phyloP scores from a whole-genome alignment of 2,329 filamentous ascomycete species.

The Trichoderma breve region DNA sequence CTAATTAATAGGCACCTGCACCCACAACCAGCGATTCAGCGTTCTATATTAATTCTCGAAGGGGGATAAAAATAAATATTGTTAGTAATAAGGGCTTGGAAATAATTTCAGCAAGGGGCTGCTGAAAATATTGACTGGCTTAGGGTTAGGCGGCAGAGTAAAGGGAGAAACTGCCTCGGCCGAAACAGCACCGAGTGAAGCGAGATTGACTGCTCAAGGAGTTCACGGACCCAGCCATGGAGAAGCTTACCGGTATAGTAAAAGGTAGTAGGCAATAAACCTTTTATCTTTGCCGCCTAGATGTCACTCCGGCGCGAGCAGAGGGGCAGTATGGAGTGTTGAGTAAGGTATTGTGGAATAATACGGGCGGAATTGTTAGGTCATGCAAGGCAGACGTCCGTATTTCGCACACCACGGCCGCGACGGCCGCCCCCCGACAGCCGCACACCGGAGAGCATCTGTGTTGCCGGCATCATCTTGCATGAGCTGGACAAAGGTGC shows the following conservation, averaged over 20 bases:
- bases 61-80: not conserved
- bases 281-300: not conserved
- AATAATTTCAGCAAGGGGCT: not conserved
- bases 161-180: not conserved
- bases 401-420: not conserved
- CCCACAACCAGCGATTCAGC: not conserved
- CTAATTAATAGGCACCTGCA: not conserved
- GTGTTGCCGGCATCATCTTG: not conserved
- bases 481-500: not conserved
- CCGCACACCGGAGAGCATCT: not conserved
- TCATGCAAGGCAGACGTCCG: not conserved
- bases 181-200: not conserved
- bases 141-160: not conserved
- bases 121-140: not conserved
- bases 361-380: not conserved
- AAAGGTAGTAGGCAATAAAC: not conserved
- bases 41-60: not conserved
- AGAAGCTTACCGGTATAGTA: not conserved
- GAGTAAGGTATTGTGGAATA: not conserved
- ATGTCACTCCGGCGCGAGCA: not conserved
- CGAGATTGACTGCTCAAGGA: slow-evolving; percentile 8
- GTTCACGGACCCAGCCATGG: not conserved
- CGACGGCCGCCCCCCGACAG: not conserved
- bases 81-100: not conserved
- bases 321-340: not conserved